Conservation (phyloP, 768 basidiomycete species). For the Lyophyllum atratum region DNA sequence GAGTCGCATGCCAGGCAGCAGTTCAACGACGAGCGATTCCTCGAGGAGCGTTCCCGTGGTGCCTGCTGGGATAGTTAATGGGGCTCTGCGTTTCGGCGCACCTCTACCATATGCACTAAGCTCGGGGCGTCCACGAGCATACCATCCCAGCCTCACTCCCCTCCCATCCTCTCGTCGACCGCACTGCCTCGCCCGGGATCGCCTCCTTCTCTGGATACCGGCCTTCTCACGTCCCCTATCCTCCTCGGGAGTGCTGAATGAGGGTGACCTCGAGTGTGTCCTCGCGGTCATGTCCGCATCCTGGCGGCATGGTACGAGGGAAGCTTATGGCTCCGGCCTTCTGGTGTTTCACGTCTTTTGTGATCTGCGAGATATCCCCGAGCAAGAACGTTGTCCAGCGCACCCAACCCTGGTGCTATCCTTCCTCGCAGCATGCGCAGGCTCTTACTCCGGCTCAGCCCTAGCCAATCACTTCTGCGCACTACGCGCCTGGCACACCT, state of each 20-base stretch:
- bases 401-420: slow-evolving; percentile 21
- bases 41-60: not conserved
- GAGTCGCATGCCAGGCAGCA: not conserved
- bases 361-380: slow-evolving; percentile 29
- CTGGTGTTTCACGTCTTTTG: slow-evolving; percentile 42
- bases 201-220: slow-evolving; percentile 28
- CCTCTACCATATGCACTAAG: not conserved
- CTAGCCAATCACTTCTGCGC: slow-evolving; percentile 39
- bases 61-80: not conserved
- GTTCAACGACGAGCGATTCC: not conserved
- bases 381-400: slow-evolving; percentile 32
- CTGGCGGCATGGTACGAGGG: not conserved
- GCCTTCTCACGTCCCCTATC: not conserved
- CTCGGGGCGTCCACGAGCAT: not conserved
- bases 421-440: slow-evolving; percentile 31
- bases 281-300: not conserved
- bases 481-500: slow-evolving; percentile 45
- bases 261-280: slow-evolving; percentile 1
- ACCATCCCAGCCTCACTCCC: slow-evolving; percentile 16
- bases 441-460: slow-evolving; percentile 29
- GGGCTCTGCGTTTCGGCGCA: not conserved
- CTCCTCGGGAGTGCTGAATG: not conserved
- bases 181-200: slow-evolving; percentile 26
- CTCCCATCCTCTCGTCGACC: slow-evolving; percentile 21
- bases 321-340: slow-evolving; percentile 24